Evolutionary conservation across 257 asterid genomes (phyloP), one percentile per base, ranked within the genome.

Genomic region (Cynanchum wilfordii): DNA sequence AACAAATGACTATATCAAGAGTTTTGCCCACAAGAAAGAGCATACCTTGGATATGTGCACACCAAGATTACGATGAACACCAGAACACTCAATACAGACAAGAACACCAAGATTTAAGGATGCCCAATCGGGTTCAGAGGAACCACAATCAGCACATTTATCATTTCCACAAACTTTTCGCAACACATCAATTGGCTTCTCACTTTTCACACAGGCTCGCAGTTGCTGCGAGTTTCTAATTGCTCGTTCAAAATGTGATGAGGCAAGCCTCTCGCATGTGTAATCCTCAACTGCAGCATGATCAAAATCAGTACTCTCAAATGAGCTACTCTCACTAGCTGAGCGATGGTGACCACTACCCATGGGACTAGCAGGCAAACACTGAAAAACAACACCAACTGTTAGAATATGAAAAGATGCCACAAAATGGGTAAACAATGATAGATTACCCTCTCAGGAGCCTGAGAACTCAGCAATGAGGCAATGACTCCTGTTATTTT

Each of bases 1-100:
- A 22, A n/a, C 7, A 50, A 22, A 30, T 49, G 57, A 64, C 58
- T 24, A 3, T 7, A 66, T 69, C n/a, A 5, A 40, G 58, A 5
- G 10, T 36, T 66, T 64, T 27, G 56, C 38, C 30, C 57, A 42
- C 60, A 76, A 66, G 42, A 6, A 33, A 51, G 40, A 62, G 56
- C 66, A 74, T 84, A 95, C 99, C 99, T 95, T 95, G 67, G 99
- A 95, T 83, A 95, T 88, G 85, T 95, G 99, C 78, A 92, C 99
- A 38, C 99, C 99, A 74, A 95, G 97, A 80, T 95, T 95, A 64
- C 99, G 97, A 79, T 95, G 99, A 78, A 95, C 99, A 27, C 99
- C 99, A 1, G 99, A 95, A 86, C 99, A 95, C 79, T 95, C 99
- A 11, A 95, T 95, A 85, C 99, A 95, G 77, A 92, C 89, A 72